These are phyloP conservation scores for Scedosporium minutisporum DNA, from an alignment of 2,329 filamentous ascomycete genomes.

Conservation along the genomic window DNA sequence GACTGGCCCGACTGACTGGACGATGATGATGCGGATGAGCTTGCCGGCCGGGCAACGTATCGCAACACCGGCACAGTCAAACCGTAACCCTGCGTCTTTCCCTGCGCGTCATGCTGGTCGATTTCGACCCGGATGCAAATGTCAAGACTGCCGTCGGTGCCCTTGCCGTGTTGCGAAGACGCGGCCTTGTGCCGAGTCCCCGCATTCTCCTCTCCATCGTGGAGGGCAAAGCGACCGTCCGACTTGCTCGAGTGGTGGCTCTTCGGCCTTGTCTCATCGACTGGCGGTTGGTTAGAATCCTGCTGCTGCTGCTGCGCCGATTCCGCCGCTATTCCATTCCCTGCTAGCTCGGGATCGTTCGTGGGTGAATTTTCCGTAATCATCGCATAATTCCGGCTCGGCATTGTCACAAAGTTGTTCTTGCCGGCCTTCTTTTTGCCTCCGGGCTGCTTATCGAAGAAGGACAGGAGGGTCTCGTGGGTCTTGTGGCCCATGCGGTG, in stretches of 20 bases:
- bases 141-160: conserved; percentile 57
- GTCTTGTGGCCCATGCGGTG: conserved; percentile 63
- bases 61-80: conserved; percentile 69
- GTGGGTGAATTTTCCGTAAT: conserved; percentile 77
- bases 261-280: not conserved
- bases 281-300: not conserved
- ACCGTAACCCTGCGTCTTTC: conserved; percentile 73
- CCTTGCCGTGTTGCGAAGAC: conserved; percentile 43
- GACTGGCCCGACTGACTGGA: not conserved
- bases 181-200: conserved; percentile 73
- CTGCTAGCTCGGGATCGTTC: conserved; percentile 17
- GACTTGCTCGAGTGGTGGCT: conserved; percentile 31
- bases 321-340: not conserved
- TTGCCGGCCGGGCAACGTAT: conserved; percentile 14
- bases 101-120: conserved; percentile 70
- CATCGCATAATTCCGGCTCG: conserved; percentile 86
- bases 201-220: conserved; percentile 65
- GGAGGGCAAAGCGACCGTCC: conserved; percentile 62
- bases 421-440: conserved; percentile 60
- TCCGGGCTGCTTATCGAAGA: conserved; percentile 86
- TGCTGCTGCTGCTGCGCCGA: not conserved
- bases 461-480: conserved; percentile 85
- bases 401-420: conserved; percentile 79
- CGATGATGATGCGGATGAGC: not conserved
- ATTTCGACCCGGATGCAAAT: conserved; percentile 82